Evolutionary conservation across 768 basidiomycete species (phyloP).

Genomic region (Rubroboletus satanas): DNA sequence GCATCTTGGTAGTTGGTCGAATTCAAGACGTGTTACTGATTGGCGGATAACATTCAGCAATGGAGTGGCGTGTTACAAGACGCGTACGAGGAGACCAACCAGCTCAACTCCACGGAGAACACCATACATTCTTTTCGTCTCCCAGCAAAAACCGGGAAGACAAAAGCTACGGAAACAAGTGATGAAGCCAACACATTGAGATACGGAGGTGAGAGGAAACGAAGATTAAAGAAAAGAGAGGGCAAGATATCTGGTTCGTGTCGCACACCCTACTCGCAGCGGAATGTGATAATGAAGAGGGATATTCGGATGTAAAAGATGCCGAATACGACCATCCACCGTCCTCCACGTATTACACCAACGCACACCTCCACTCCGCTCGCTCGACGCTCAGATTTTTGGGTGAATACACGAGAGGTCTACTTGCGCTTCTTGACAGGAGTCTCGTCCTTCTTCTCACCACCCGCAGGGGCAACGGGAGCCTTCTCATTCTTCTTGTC

Average conservation of each 20-base stretch:
- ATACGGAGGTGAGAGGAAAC: background rate
- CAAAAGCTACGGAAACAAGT: slow-evolving; percentile 19
- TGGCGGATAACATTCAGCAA: background rate
- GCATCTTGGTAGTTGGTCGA: slow-evolving; percentile 41
- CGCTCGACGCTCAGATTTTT: slow-evolving; percentile 9
- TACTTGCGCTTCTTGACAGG: slow-evolving; percentile 74
- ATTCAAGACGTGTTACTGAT: background rate
- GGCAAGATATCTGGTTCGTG: background rate
- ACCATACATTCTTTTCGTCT: slow-evolving; percentile 26
- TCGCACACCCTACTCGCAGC: slow-evolving; percentile 8
- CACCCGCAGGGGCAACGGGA: slow-evolving; percentile 70
- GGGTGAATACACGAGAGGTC: slow-evolving; percentile 5
- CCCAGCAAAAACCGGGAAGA: background rate
- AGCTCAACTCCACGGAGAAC: slow-evolving; percentile 5
- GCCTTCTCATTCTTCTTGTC: slow-evolving; percentile 64
- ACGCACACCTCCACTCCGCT: background rate
- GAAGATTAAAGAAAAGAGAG: slow-evolving; percentile 4
- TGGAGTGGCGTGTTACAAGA: background rate
- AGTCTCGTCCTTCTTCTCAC: slow-evolving; percentile 67
- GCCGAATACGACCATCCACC: slow-evolving; percentile 4
- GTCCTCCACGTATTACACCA: slow-evolving; percentile 10
- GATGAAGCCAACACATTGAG: slow-evolving; percentile 5
- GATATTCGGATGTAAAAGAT: background rate
- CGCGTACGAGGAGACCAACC: background rate
- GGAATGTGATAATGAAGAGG: slow-evolving; percentile 4